Base-by-base conservation (phyloP, 2,329 filamentous ascomycete species). In the Colletotrichum melonis region DNA sequence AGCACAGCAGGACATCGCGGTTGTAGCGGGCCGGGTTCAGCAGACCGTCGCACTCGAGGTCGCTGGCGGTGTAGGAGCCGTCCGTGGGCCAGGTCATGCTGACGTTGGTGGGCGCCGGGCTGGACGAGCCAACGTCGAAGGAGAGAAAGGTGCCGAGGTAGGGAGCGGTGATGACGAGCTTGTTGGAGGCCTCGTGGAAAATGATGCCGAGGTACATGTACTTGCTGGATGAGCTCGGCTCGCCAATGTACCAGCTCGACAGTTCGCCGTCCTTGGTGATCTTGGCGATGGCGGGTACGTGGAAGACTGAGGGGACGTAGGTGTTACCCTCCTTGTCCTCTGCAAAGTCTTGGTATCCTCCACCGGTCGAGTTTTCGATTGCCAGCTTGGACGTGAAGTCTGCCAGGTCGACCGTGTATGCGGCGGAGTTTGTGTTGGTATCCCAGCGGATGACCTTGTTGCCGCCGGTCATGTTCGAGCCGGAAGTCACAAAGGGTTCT, bases 371-470 rank as follows among this genome's bases (percentile, higher is more conserved):
- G 42, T 49, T 49, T 8, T 22, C 4, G 3, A 49, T 49, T 9
- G 42, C 42, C 19, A 49, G 42, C 19, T 49, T 49, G 19, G 42
- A 49, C 19, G 42, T 49, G 19, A 49, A 49, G 19, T 49, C 42
- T 49, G 19, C 19, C 42, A 49, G 19, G 42, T 49, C 42, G 7
- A 32, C 60, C 4, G 38, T 63, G 26, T 63, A 63, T 3, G 60
- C 60, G 16, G 38, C 60, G 2, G 60, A 63, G 24, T 63, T 63
- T 28, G 60, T 46, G 60, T 63, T 63, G 26, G 60, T 63, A 63
- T 63, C 38, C 60, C 60, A 64, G 46, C 62, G 62, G 8, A 64
- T 64, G 19, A 54, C 42, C 46, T 64, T 64, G 11, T 54, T 54
- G 28, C 19, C 24, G 9, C 62, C 42, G n/a, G 62, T 54, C 62